These are phyloP conservation scores for Plasmodium adleri DNA, from an alignment of 169 alveolate genomes.

Conservation along the genomic window DNA sequence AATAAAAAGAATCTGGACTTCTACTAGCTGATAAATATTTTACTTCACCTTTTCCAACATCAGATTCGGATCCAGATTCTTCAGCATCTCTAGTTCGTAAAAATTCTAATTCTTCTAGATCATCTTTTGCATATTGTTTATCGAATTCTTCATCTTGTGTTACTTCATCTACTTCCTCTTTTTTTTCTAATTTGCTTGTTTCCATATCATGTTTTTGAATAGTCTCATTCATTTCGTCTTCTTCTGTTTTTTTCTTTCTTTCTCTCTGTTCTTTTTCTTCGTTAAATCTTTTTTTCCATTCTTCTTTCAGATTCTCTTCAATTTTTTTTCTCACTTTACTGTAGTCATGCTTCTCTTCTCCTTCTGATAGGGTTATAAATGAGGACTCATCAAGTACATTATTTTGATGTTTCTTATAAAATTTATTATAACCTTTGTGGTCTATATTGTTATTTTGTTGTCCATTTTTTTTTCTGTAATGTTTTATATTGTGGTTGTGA, in stretches of 20 bases:
- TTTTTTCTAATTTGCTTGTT: slow-evolving; percentile 35
- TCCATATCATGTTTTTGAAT: slow-evolving; percentile 38
- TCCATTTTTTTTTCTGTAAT: no score
- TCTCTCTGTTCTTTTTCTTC: slow-evolving; percentile 18
- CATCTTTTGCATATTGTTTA: slow-evolving; percentile 12
- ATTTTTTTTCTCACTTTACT: not conserved
- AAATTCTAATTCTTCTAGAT: slow-evolving; percentile 1
- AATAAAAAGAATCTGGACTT: slow-evolving; percentile 29
- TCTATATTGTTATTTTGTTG: no score
- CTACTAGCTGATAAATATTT: not conserved
- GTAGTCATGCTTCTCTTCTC: not conserved
- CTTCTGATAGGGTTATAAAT: not conserved
- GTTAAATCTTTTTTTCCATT: not conserved
- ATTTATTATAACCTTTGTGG: no score
- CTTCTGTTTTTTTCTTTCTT: slow-evolving; percentile 8
- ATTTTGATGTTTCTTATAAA: no score
- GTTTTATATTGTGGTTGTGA: no score
- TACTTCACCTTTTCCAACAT: not conserved
- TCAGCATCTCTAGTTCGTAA: not conserved
- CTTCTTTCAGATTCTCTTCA: not conserved
- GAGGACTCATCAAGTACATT: no score
- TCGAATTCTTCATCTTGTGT: slow-evolving; percentile 28
- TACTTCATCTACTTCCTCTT: slow-evolving; percentile 25
- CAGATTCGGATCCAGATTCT: not conserved
- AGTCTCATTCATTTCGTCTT: slow-evolving; percentile 19